Evolutionary conservation across 441 rosid genomes (phyloP).

Genomic region (Bocquillonia castaneifolia): DNA sequence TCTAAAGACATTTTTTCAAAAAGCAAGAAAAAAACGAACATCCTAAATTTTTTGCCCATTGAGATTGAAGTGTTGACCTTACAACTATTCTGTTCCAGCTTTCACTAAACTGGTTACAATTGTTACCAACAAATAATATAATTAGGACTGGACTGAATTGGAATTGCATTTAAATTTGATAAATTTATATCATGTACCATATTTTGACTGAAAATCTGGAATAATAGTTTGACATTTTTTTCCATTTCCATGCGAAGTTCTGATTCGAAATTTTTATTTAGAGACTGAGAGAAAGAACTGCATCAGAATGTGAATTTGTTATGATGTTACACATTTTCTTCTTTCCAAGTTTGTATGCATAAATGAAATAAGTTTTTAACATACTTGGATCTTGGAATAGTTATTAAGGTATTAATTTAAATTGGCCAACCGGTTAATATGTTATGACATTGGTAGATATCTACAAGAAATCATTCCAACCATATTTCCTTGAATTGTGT

Average conservation of each 20-base stretch:
- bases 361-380: background rate
- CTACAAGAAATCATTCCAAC: background rate
- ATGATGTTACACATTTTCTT: background rate
- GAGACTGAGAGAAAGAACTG: background rate
- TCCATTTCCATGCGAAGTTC: background rate
- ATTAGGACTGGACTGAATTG: background rate
- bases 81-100: too few species aligned
- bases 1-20: background rate
- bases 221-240: background rate
- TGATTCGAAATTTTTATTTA: background rate
- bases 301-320: background rate
- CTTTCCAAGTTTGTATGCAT: background rate
- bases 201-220: background rate
- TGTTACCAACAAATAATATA: background rate
- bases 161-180: background rate
- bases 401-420: background rate
- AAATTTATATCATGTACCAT: background rate
- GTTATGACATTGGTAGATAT: slow-evolving; percentile 5
- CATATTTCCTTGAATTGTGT: background rate
- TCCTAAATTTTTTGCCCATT: background rate
- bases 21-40: background rate
- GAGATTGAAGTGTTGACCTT: background rate
- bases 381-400: background rate
- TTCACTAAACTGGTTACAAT: background rate
- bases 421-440: background rate